Conservation (phyloP, 78 protist species). For the Speleostelium caveatum region DNA sequence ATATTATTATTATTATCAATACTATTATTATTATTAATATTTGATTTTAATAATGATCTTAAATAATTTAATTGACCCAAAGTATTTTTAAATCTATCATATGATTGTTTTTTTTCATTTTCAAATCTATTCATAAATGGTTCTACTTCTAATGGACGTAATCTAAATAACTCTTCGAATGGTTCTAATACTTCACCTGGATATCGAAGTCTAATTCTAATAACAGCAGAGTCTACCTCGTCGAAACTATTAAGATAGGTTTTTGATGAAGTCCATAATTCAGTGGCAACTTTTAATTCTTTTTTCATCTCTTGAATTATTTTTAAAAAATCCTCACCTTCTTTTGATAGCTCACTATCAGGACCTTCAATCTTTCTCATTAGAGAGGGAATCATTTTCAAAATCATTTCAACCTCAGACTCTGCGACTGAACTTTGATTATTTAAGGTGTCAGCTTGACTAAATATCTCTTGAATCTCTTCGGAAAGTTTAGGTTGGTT, state of each 20-base stretch:
- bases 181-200: conserved; percentile 60
- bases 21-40: not conserved
- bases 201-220: conserved; percentile 30
- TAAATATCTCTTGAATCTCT: not conserved
- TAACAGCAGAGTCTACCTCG: conserved; percentile 23
- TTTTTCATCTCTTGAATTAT: conserved; percentile 15
- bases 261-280: conserved; percentile 32
- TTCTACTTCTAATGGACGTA: conserved; percentile 26
- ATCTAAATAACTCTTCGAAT: conserved; percentile 15
- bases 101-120: conserved; percentile 24
- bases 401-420: conserved; percentile 32
- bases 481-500: not conserved
- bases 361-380: not conserved
- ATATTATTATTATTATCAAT: not conserved
- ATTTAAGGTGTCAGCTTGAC: not conserved
- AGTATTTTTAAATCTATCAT: conserved; percentile 25
- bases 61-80: conserved; percentile 34
- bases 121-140: conserved; percentile 58
- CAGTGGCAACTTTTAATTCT: not conserved
- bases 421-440: conserved; percentile 2
- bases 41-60: conserved; percentile 21
- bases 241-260: conserved; percentile 40
- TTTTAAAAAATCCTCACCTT: conserved; percentile 45
- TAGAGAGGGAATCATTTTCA: conserved; percentile 13
- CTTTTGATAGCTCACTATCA: not conserved